Percentiles rank a stretch among this genome's conserved stretches.
phyloP scores from a whole-genome alignment of 805 yeast species.

The Hanseniaspora taiwanica region DNA sequence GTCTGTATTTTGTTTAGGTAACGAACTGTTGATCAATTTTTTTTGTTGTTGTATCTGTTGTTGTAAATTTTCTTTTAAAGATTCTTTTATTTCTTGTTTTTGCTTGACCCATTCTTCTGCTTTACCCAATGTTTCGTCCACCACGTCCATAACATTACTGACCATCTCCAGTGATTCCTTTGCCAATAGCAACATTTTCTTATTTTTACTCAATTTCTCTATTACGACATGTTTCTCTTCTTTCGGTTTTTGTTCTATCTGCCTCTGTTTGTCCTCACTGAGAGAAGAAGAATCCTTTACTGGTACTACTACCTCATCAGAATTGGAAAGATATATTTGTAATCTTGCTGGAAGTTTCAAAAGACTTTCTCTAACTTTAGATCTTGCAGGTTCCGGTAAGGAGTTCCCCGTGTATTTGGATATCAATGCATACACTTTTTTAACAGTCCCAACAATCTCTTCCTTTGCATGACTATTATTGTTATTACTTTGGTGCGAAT shows the following conservation, averaged over 20 bases:
- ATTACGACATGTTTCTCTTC: conserved; percentile 2
- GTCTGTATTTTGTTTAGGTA: too few relatives aligned
- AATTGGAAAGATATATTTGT: conserved; percentile 17
- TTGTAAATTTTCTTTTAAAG: conserved; percentile 11
- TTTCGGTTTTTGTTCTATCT: conserved; percentile 8
- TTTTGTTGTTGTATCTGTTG: too few relatives aligned
- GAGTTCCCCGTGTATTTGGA: conserved; percentile 74
- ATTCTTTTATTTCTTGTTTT: conserved; percentile 27
- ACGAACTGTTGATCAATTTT: too few relatives aligned
- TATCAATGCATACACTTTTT: conserved; percentile 73
- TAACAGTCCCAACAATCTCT: conserved; percentile 80
- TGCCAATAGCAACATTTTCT: conserved; percentile 67
- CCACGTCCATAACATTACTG: conserved; percentile 64
- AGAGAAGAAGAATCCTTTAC: conserved; percentile 2
- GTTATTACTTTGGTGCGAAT: conserved; percentile 12
- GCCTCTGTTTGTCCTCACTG: too few relatives aligned
- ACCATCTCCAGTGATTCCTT: conserved; percentile 85
- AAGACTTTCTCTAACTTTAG: conserved; percentile 67
- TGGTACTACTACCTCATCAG: conserved; percentile 5
- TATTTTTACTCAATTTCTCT: conserved; percentile 34
- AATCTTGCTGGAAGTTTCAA: conserved; percentile 58
- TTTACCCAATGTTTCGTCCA: conserved; percentile 69
- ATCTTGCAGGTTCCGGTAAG: conserved; percentile 64
- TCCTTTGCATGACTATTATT: conserved; percentile 40
- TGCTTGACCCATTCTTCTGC: conserved; percentile 74